Base-by-base conservation (phyloP, 2,329 filamentous ascomycete species). In the Calycina herbarum region DNA sequence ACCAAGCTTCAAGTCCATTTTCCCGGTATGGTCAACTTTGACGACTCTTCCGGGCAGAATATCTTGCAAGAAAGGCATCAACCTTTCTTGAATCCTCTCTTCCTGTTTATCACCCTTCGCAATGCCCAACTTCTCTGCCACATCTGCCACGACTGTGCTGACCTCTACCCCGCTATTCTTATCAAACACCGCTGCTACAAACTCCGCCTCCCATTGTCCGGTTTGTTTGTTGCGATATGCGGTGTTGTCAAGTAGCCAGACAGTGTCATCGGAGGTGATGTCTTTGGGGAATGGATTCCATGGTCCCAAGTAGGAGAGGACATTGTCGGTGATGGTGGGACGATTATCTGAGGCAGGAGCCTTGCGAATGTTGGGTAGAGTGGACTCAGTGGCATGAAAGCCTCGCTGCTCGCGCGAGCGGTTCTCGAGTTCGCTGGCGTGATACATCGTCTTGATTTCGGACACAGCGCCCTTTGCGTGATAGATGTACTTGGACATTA, bases 241-340 rank as follows among this genome's bases (percentile, higher is more conserved):
- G 2, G 91, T 94, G 74, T 95, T 97, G 80, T 98, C 93, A 59
- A 97, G 82, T 7, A 97, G 81, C 94, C 94, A 97, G 51, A 97
- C 88, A 15, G 86, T 87, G 76, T 97, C 90, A 48, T 72, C 72
- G 6, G 65, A 81, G 63, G 87, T 84, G 58, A 92, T 85, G 40
- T 82, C 79, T 57, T 83, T 83, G 0, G 85, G 82, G 13, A 89
- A 79, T 0, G 89, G 88, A 73, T 88, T 89, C 64, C 62, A 70
- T 8, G 77, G 76, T 27, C 83, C 82, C 0, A 88, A 76, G 63
- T 82, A 82, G 2, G 82, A 83, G 31, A 88, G 74, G 58, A 85
- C 63, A 40, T 79, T 75, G 40, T 77, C 67, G 17, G 63, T n/a
- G 10, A 72, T 29, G 2, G 68, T 62, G 4, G 71, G 67, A 10